A percentile compares a stretch with the other conserved stretches of the same genome.
These are phyloP conservation scores for Steccherinum ochraceum DNA, from an alignment of 768 basidiomycete genomes.

Conservation along the genomic window DNA sequence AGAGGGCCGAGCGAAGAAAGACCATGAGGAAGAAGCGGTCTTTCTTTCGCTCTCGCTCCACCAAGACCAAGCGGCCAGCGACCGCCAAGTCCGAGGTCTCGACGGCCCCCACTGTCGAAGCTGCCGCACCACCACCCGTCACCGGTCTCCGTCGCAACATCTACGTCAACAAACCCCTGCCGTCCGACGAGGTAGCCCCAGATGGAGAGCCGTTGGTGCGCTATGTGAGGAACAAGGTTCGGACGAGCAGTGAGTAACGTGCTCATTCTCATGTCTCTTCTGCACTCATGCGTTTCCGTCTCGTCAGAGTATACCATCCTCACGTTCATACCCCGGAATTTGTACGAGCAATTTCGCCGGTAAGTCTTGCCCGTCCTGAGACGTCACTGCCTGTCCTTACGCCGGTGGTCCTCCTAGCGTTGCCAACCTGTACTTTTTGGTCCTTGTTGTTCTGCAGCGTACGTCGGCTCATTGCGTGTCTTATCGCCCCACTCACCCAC, in stretches of 20 bases:
- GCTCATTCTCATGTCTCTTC: neutral
- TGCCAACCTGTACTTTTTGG: constrained; percentile 90
- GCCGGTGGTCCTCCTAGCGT: constrained; percentile 39
- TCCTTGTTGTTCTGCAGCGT: constrained; percentile 78
- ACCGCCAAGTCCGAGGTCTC: constrained; percentile 10
- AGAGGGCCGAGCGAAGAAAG: constrained; percentile 55
- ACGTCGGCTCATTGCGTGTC: too few relatives aligned
- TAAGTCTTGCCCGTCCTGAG: constrained; percentile 24
- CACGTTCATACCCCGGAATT: constrained; percentile 89
- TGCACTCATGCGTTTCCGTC: neutral
- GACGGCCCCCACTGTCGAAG: constrained; percentile 21
- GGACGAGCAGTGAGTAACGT: constrained; percentile 74
- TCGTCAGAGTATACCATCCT: constrained; percentile 89
- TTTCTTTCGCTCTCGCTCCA: constrained; percentile 44
- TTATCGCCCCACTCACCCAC: too few relatives aligned
- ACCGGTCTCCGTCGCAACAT: constrained; percentile 62
- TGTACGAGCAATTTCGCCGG: constrained; percentile 93
- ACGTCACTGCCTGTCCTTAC: neutral
- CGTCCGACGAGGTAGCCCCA: constrained; percentile 56
- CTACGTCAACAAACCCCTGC: constrained; percentile 71
- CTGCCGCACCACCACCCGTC: constrained; percentile 26
- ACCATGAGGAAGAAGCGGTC: constrained; percentile 42
- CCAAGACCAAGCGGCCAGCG: constrained; percentile 39
- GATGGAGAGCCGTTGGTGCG: constrained; percentile 71
- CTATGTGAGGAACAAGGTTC: constrained; percentile 91